Conservation (phyloP, 2,329 filamentous ascomycete genomes). For the Venturia asperata region DNA sequence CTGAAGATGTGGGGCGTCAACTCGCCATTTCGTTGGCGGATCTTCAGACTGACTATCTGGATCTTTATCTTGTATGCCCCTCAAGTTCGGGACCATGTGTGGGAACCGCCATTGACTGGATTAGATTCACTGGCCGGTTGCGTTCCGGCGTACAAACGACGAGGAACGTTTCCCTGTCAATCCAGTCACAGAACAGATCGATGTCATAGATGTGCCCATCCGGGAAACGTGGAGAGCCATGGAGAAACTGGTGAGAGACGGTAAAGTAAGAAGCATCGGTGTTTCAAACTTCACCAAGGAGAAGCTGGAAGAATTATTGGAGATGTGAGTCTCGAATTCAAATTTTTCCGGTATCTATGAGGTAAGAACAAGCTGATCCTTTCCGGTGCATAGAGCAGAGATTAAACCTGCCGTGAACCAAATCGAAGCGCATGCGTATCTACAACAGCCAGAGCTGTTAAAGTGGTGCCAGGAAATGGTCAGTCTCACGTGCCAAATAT, state of each 20-base stretch:
- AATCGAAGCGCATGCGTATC: conserved; percentile 71
- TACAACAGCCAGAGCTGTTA: conserved; percentile 45
- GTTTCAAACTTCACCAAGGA: conserved; percentile 74
- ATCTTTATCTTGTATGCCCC: conserved; percentile 24
- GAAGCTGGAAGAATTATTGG: background rate
- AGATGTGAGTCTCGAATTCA: background rate
- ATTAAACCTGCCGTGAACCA: conserved; percentile 68
- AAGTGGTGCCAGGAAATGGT: conserved; percentile 34
- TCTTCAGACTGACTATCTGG: conserved; percentile 47
- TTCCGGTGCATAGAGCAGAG: conserved; percentile 51
- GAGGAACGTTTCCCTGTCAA: conserved; percentile 3
- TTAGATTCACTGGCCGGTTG: conserved; percentile 16
- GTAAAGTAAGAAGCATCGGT: conserved; percentile 73
- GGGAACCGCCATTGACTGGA: background rate
- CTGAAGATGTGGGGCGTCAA: conserved; percentile 43
- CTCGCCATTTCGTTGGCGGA: conserved; percentile 45
- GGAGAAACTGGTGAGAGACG: conserved; percentile 57
- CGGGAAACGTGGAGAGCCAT: conserved; percentile 38
- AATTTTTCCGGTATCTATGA: background rate
- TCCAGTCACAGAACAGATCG: conserved; percentile 6
- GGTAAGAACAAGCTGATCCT: conserved; percentile 45
- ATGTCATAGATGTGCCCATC: conserved; percentile 28
- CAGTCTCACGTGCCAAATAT: background rate
- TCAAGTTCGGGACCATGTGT: background rate
- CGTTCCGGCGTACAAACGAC: conserved; percentile 3